Conservation (phyloP, 805 yeast genomes). For the Saccharomycopsis malanga region DNA sequence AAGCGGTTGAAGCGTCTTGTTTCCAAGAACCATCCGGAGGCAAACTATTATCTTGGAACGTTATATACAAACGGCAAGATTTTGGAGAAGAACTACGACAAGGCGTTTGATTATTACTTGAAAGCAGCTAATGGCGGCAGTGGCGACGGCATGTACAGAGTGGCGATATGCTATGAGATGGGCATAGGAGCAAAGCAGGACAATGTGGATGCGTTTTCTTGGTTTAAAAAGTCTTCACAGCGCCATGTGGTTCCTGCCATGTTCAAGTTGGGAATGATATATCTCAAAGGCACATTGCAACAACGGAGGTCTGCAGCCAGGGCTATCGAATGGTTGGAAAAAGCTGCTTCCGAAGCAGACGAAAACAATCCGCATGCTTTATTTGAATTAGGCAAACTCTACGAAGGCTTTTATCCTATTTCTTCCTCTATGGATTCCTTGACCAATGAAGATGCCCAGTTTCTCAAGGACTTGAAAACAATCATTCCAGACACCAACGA, state of each 20-base stretch:
- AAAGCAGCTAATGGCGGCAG: constrained; percentile 54
- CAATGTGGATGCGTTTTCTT: constrained; percentile 41
- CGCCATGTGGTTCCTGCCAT: constrained; percentile 57
- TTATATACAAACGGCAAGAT: constrained; percentile 46
- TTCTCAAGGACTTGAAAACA: constrained; percentile 30
- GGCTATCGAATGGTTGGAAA: constrained; percentile 45
- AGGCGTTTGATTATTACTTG: constrained; percentile 54
- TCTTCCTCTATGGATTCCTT: constrained; percentile 23
- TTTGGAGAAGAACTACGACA: constrained; percentile 47
- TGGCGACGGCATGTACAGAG: constrained; percentile 56
- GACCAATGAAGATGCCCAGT: constrained; percentile 27
- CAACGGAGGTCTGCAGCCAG: constrained; percentile 34
- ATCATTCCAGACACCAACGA: constrained; percentile 31
- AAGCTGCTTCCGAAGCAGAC: constrained; percentile 40
- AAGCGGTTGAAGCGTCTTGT: constrained; percentile 54
- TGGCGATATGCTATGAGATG: constrained; percentile 65
- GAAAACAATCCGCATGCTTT: constrained; percentile 47
- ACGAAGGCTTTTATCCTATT: constrained; percentile 38
- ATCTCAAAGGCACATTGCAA: constrained; percentile 41
- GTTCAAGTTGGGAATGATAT: constrained; percentile 67
- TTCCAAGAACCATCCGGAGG: constrained; percentile 44
- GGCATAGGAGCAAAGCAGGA: constrained; percentile 48
- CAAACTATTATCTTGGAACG: constrained; percentile 55
- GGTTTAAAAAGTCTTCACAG: constrained; percentile 56
- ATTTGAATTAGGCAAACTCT: constrained; percentile 50